Evolutionary conservation across 345 rosid species (phyloP).

Genomic region (Boechera retrofracta): DNA sequence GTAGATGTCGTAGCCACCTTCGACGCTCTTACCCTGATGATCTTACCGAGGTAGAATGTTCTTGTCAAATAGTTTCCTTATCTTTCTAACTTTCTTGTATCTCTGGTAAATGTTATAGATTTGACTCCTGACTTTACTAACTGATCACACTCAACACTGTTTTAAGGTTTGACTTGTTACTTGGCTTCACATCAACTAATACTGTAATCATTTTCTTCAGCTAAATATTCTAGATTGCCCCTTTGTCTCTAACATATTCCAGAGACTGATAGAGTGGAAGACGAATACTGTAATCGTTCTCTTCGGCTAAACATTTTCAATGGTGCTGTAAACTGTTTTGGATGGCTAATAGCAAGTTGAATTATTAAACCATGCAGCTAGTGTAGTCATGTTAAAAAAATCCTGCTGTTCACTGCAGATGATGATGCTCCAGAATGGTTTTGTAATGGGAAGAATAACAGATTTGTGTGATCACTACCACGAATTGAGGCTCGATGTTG

Average conservation of each 20-base stretch:
- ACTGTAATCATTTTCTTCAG: too few species aligned
- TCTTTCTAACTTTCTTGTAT: not conserved
- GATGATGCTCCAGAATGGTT: slow-evolving; percentile 47
- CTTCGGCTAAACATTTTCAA: not conserved
- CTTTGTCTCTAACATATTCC: not conserved
- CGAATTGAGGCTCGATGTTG: slow-evolving; percentile 52
- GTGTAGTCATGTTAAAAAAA: not conserved
- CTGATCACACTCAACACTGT: slow-evolving; percentile 5
- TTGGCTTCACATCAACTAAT: not conserved
- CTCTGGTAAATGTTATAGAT: not conserved
- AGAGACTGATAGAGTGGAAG: slow-evolving; percentile 4
- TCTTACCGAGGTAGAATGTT: slow-evolving; percentile 68
- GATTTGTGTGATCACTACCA: slow-evolving; percentile 45
- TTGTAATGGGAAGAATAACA: slow-evolving; percentile 46
- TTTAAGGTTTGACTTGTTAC: slow-evolving; percentile 17
- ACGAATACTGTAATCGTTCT: not conserved
- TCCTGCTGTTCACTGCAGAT: slow-evolving; percentile 43
- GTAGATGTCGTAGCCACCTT: slow-evolving; percentile 60
- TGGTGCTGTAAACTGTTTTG: slow-evolving; percentile 16
- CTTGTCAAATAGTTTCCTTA: not conserved
- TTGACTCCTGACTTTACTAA: slow-evolving; percentile 1
- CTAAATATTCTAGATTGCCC: slow-evolving; percentile 2
- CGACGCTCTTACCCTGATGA: slow-evolving; percentile 85
- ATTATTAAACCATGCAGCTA: slow-evolving; percentile 24
- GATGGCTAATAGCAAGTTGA: slow-evolving; percentile 18